Conservation (phyloP, 1,284 basidiomycete genomes). For the Melampsora americana region DNA sequence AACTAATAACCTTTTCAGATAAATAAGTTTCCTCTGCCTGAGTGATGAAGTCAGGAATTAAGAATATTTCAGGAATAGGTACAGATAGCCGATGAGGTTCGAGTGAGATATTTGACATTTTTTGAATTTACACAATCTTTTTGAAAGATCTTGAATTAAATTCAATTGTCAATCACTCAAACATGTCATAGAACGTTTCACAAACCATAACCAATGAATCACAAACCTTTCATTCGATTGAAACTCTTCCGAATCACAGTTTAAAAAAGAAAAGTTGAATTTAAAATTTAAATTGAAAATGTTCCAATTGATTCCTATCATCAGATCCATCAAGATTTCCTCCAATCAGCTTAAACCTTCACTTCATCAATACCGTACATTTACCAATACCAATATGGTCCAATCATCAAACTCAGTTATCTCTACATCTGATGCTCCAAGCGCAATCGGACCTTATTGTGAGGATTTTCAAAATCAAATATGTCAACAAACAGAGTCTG, state of each 20-base stretch:
- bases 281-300: neutral
- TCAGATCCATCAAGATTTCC: neutral
- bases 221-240: no score
- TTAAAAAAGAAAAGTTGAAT: no score
- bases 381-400: neutral
- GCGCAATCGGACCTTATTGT: slow-evolving; percentile 53
- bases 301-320: neutral
- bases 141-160: no score
- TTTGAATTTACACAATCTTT: neutral
- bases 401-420: slow-evolving; percentile 11
- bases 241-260: no score
- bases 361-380: neutral
- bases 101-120: neutral
- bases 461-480: neutral
- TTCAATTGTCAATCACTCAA: no score
- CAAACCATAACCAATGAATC: no score
- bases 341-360: neutral
- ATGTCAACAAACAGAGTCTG: no score
- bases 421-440: slow-evolving; percentile 49
- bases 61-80: slow-evolving; percentile 26
- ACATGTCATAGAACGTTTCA: no score
- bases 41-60: slow-evolving; percentile 74
- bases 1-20: slow-evolving; percentile 67
- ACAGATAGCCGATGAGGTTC: neutral
- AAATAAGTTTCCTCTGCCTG: slow-evolving; percentile 74